These are phyloP conservation scores for Croton laevigatus DNA, from an alignment of 441 rosid genomes.

Conservation along the genomic window DNA sequence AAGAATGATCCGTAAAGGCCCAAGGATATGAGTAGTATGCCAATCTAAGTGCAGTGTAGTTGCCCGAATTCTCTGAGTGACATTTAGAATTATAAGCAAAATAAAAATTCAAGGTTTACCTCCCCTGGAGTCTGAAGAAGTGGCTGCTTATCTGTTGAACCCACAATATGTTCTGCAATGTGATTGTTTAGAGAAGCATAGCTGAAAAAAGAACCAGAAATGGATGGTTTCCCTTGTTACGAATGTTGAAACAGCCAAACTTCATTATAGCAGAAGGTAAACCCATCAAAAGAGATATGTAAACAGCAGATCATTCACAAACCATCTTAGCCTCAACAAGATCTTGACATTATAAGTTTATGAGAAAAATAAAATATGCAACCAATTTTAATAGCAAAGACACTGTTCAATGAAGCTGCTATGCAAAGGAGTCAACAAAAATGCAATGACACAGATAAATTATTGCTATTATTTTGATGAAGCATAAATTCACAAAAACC, in stretches of 20 bases:
- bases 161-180: slow-evolving; percentile 56
- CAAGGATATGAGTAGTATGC: neutral
- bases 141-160: slow-evolving; percentile 79
- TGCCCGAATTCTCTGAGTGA: neutral
- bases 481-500: slow-evolving; percentile 13
- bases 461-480: neutral
- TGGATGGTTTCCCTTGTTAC: neutral
- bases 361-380: neutral
- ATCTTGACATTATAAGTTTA: neutral
- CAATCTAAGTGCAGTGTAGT: neutral
- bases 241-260: slow-evolving; percentile 6
- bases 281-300: slow-evolving; percentile 1
- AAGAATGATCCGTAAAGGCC: neutral
- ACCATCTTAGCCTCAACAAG: slow-evolving; percentile 12
- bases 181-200: slow-evolving; percentile 49
- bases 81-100: neutral
- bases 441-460: neutral
- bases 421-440: slow-evolving; percentile 6
- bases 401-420: neutral
- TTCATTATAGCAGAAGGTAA: slow-evolving; percentile 10
- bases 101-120: slow-evolving; percentile 36
- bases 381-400: neutral
- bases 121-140: slow-evolving; percentile 91
- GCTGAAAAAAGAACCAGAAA: slow-evolving; percentile 35
- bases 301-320: slow-evolving; percentile 2